phyloP scores from a whole-genome alignment of 441 rosid genomes.

The Gossypium schwendimanii region DNA sequence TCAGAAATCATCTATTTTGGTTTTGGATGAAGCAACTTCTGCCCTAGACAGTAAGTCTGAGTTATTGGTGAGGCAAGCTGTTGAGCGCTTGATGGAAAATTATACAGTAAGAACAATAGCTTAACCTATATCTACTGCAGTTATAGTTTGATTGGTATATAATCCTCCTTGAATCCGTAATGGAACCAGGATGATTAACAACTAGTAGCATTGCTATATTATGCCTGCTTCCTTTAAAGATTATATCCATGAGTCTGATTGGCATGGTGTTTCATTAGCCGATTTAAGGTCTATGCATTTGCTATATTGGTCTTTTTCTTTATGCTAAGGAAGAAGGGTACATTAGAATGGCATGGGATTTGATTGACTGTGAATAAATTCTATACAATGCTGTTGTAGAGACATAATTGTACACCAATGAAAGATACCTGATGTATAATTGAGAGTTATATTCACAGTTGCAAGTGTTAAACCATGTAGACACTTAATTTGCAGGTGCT shows the following conservation, averaged over 20 bases:
- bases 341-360: neutral
- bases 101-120: slow-evolving; percentile 49
- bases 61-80: slow-evolving; percentile 73
- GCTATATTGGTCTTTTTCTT: neutral
- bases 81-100: slow-evolving; percentile 62
- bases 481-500: slow-evolving; percentile 37
- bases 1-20: slow-evolving; percentile 63
- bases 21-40: slow-evolving; percentile 95
- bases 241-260: neutral
- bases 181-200: neutral
- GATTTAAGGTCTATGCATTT: neutral
- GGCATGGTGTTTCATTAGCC: neutral
- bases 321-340: neutral
- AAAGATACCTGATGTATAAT: neutral
- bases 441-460: neutral
- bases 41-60: slow-evolving; percentile 87
- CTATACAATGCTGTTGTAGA: neutral
- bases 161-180: neutral
- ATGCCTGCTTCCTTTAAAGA: neutral
- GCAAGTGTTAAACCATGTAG: slow-evolving; percentile 4
- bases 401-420: neutral
- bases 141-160: neutral
- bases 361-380: neutral
- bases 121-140: slow-evolving; percentile 3
- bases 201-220: neutral